Base-by-base conservation (phyloP, 768 basidiomycete species). In the Wakefieldia striispora region DNA sequence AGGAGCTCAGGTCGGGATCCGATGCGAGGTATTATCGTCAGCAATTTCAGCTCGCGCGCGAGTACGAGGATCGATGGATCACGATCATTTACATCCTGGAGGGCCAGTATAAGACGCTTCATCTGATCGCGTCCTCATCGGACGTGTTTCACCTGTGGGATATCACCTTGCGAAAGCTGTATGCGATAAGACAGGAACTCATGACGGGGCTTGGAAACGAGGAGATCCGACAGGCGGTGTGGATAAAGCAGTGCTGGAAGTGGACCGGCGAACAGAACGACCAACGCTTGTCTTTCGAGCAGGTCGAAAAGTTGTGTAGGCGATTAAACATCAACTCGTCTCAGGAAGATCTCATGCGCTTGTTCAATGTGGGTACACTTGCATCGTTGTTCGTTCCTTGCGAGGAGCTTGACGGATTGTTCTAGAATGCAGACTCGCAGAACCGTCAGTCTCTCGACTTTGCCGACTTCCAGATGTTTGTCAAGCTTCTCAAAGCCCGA, bases 241-340 rank as follows among this genome's bases (percentile, higher is more conserved):
- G 90, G 91, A 82, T 90, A 69, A 77, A 81, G 47, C 85, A 86
- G 64, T 88, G 86, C 62, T 92, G 91, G 90, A 88, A 84, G 60
- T 79, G 78, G 13, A 81, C 84, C 0, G 85, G 87, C 53, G 73
- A 78, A 35, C 72, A 77, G 37, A 74, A 76, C 6, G 84, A 87
- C 61, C 77, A 83, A 52, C 75, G 75, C 43, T 63, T 91, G 36
- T 78, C 78, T 38, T 88, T 90, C 52, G 81, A 79, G 11, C 86
- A 93, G 55, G 79, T 90, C 6, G 81, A 87, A 63, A 75, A 73
- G 48, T 66, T 93, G 40, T 92, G 88, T 65, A 76, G 72, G 61
- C 71, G 87, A 33, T 68, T 93, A 59, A 88, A 89, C 61, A 78
- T 86, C 37, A 81, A 79, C 49, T 71, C 81, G 16, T 74, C 76